A percentile compares a stretch with the other conserved stretches of the same genome.
phyloP scores from a whole-genome alignment of 495 filamentous ascomycete species.

The Xylaria venustula region DNA sequence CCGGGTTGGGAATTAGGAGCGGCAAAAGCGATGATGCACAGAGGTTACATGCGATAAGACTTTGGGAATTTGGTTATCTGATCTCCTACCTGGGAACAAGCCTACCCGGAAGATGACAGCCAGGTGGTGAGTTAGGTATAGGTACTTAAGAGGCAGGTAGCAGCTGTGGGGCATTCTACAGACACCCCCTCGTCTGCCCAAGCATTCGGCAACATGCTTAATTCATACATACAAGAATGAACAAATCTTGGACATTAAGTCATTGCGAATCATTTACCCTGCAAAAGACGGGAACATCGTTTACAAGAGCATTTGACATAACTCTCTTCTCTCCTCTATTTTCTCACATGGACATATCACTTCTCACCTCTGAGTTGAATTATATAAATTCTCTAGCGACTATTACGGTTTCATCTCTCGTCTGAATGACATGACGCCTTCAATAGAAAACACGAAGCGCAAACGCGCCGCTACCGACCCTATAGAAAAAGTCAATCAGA shows the following conservation, averaged over 20 bases:
- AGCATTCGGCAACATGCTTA: not conserved
- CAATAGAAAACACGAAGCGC: conserved; percentile 26
- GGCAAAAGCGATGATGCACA: not conserved
- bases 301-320: too few relatives aligned
- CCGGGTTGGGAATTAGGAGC: not conserved
- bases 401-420: not conserved
- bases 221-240: not conserved
- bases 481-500: conserved; percentile 43
- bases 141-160: too few relatives aligned
- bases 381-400: too few relatives aligned
- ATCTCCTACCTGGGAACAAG: not conserved
- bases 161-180: not conserved
- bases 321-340: not conserved
- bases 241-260: not conserved
- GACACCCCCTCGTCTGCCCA: not conserved
- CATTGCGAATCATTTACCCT: too few relatives aligned
- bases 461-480: conserved; percentile 33
- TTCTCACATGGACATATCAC: not conserved
- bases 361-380: not conserved
- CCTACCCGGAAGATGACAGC: too few relatives aligned
- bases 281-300: not conserved
- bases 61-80: not conserved
- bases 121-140: too few relatives aligned
- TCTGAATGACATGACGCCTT: not conserved
- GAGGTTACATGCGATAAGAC: not conserved